Percentiles rank a stretch among this genome's conserved stretches.
Conservation (phyloP, 768 basidiomycete species). For the Trametes gibbosa region DNA sequence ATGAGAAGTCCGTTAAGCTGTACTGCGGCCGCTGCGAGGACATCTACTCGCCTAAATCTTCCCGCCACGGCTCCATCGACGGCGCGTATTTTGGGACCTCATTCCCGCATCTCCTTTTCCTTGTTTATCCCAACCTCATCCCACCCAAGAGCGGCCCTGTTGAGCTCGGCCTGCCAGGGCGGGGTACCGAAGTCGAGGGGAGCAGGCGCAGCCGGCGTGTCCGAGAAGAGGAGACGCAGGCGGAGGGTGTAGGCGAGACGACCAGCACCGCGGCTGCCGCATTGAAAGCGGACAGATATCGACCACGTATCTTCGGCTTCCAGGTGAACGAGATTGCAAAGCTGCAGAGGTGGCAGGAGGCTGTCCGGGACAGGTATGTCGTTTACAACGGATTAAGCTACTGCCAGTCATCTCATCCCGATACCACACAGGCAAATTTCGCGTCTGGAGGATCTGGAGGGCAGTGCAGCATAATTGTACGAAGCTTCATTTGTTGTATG, state of each 20-base stretch:
- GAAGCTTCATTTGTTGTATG: neutral
- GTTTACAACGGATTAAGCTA: neutral
- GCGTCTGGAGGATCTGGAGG: slow-evolving; percentile 39
- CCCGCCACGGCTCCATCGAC: slow-evolving; percentile 95
- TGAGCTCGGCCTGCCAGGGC: slow-evolving; percentile 32
- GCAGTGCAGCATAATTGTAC: slow-evolving; percentile 6
- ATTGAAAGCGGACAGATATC: slow-evolving; percentile 86
- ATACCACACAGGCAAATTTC: slow-evolving; percentile 37
- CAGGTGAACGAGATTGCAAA: slow-evolving; percentile 92
- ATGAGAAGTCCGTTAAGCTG: slow-evolving; percentile 98
- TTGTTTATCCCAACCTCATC: slow-evolving; percentile 93
- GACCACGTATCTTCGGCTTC: slow-evolving; percentile 96
- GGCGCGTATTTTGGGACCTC: slow-evolving; percentile 99
- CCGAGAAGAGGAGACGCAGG: slow-evolving; percentile 52
- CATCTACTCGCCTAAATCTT: slow-evolving; percentile 96
- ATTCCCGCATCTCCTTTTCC: slow-evolving; percentile 94
- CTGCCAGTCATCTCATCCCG: neutral
- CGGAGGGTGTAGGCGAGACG: slow-evolving; percentile 58
- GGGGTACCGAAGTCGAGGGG: slow-evolving; percentile 25
- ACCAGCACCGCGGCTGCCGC: slow-evolving; percentile 81
- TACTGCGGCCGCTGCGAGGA: slow-evolving; percentile 99
- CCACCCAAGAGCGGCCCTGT: slow-evolving; percentile 71
- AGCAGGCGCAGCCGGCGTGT: slow-evolving; percentile 32
- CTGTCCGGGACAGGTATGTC: slow-evolving; percentile 77
- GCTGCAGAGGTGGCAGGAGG: slow-evolving; percentile 95